Percentiles rank a stretch among this genome's conserved stretches.
Evolutionary conservation across 2,329 filamentous ascomycete species (phyloP).

Genomic region (Emydomyces testavorans): DNA sequence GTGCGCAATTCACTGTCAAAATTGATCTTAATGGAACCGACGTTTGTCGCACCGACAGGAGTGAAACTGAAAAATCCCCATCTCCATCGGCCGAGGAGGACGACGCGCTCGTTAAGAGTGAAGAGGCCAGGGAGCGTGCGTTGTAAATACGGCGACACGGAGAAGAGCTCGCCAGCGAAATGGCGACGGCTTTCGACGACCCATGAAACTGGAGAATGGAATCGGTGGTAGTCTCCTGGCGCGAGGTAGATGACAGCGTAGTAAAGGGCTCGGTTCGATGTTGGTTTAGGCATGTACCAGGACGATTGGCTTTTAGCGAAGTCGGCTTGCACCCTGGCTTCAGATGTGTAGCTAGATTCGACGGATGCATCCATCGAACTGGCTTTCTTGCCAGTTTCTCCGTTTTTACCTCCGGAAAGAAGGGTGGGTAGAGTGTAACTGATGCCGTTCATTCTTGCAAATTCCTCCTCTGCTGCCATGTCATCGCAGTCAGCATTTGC

Average conservation of each 20-base stretch:
- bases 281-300: conserved; percentile 58
- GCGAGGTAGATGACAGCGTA: conserved; percentile 94
- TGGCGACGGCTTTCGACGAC: conserved; percentile 90
- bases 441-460: conserved; percentile 87
- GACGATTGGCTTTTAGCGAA: conserved; percentile 57
- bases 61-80: conserved; percentile 97
- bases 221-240: conserved; percentile 95
- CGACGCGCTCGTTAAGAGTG: conserved; percentile 91
- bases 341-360: conserved; percentile 54
- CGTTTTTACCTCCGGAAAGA: conserved; percentile 53
- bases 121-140: conserved; percentile 87
- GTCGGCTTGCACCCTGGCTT: conserved; percentile 73
- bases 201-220: conserved; percentile 92
- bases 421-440: conserved; percentile 84
- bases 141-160: conserved; percentile 88
- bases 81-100: conserved; percentile 84
- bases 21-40: conserved; percentile 92
- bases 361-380: conserved; percentile 62
- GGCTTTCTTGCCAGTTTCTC: conserved; percentile 31
- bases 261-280: conserved; percentile 60
- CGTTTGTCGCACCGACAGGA: conserved; percentile 92
- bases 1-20: conserved; percentile 90
- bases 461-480: conserved; percentile 76
- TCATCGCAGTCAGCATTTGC: conserved; percentile 45
- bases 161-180: conserved; percentile 92